These are phyloP conservation scores for Xenoacremonium recifei DNA, from an alignment of 2,329 filamentous ascomycete genomes.

Conservation along the genomic window DNA sequence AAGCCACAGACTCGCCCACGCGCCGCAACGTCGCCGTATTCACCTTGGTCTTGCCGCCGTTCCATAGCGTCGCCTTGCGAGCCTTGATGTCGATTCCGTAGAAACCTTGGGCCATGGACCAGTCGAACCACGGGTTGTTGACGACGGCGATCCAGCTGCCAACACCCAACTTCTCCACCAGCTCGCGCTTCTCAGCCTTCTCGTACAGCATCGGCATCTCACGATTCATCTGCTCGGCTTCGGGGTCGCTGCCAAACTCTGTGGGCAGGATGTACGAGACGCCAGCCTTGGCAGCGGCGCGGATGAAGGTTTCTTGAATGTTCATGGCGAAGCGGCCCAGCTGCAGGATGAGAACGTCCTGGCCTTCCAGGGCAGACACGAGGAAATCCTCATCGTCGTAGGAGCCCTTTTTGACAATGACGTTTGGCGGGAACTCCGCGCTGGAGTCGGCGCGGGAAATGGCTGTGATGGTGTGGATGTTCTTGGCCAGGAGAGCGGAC, in stretches of 20 bases:
- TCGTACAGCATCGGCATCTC: conserved; percentile 19
- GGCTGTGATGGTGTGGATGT: conserved; percentile 48
- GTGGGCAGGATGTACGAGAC: conserved; percentile 30
- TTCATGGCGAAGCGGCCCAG: conserved; percentile 13
- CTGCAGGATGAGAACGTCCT: conserved; percentile 32
- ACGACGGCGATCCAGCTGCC: conserved; percentile 32
- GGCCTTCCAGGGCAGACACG: conserved; percentile 25
- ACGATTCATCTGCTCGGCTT: conserved; percentile 19
- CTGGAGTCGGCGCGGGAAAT: conserved; percentile 45
- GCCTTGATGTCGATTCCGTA: conserved; percentile 31
- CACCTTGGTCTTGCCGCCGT: conserved; percentile 26
- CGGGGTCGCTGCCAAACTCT: conserved; percentile 30
- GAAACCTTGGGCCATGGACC: conserved; percentile 24
- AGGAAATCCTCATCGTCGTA: conserved; percentile 43
- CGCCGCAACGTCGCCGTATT: conserved; percentile 29
- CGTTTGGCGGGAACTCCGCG: conserved; percentile 36
- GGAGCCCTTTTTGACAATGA: conserved; percentile 40
- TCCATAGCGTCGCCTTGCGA: conserved; percentile 28
- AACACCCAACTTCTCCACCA: conserved; percentile 28
- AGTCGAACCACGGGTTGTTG: conserved; percentile 34
- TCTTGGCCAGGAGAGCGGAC: conserved; percentile 38
- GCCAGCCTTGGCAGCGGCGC: conserved; percentile 31
- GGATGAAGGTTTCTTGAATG: conserved; percentile 25
- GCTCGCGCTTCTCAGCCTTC: conserved; percentile 25
- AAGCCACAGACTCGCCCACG: conserved; percentile 34